These are phyloP conservation scores for Trichosporon coremiiforme DNA, from an alignment of 1,284 basidiomycete species.

Conservation along the genomic window DNA sequence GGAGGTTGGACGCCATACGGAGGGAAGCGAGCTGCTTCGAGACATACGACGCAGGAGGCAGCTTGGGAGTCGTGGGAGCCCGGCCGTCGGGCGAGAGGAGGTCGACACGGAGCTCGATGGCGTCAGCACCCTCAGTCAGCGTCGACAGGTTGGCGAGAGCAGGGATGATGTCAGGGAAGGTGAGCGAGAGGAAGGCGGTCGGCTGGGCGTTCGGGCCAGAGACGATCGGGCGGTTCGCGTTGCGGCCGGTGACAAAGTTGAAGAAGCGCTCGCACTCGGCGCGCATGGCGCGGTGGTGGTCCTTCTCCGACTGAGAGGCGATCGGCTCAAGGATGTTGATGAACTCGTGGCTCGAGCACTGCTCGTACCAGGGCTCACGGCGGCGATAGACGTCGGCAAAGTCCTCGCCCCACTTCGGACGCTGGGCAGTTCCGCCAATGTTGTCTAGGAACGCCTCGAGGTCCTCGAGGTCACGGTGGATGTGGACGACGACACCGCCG, in stretches of 20 bases:
- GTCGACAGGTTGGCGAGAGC: conserved; percentile 71
- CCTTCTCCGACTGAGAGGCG: conserved; percentile 40
- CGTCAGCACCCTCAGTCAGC: conserved; percentile 80
- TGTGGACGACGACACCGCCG: conserved; percentile 70
- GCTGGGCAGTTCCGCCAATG: conserved; percentile 63
- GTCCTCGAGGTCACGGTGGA: conserved; percentile 69
- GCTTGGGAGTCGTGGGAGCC: conserved; percentile 58
- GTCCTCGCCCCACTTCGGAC: conserved; percentile 82
- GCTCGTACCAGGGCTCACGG: conserved; percentile 83
- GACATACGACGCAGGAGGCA: conserved; percentile 75
- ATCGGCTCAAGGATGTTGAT: conserved; percentile 63
- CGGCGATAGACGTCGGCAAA: conserved; percentile 80
- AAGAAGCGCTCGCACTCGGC: conserved; percentile 67
- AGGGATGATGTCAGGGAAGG: conserved; percentile 81
- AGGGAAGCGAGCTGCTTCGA: conserved; percentile 78
- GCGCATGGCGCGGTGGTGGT: conserved; percentile 50
- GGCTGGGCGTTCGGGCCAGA: conserved; percentile 59
- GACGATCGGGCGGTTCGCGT: conserved; percentile 63
- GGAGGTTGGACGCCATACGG: conserved; percentile 74
- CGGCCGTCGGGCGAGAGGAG: conserved; percentile 66
- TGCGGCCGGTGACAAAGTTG: conserved; percentile 76
- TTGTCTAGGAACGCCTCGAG: conserved; percentile 75
- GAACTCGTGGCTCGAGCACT: conserved; percentile 82
- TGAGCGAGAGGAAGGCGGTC: conserved; percentile 89
- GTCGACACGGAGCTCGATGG: conserved; percentile 90